Conservation (phyloP, 1,284 basidiomycete species). For the Trametes versicolor region DNA sequence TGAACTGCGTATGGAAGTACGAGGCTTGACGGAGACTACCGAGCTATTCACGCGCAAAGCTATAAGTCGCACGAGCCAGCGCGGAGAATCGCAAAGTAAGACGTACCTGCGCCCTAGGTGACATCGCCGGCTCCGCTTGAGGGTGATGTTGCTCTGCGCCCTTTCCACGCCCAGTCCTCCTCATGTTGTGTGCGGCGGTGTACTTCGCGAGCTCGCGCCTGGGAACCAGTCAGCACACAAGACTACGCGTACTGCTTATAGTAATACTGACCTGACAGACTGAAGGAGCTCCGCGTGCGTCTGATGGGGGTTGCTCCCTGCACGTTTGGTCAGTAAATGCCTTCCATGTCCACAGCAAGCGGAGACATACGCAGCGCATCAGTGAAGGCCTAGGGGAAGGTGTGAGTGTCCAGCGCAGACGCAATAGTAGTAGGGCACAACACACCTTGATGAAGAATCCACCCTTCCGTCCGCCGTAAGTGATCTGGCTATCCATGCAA, state of each 20-base stretch:
- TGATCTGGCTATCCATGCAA: slow-evolving; percentile 28
- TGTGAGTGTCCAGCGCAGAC: background rate
- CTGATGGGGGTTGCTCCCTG: slow-evolving; percentile 31
- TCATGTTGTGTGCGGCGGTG: slow-evolving; percentile 18
- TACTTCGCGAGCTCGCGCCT: slow-evolving; percentile 19
- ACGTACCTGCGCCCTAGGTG: slow-evolving; percentile 29
- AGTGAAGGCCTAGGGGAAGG: slow-evolving; percentile 28
- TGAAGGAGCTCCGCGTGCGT: slow-evolving; percentile 34
- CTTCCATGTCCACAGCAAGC: background rate
- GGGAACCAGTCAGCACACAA: background rate
- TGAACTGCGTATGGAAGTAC: slow-evolving; percentile 16
- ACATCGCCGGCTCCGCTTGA: slow-evolving; percentile 1
- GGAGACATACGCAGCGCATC: slow-evolving; percentile 32
- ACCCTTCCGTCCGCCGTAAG: slow-evolving; percentile 18
- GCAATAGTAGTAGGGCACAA: background rate
- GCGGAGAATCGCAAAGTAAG: background rate
- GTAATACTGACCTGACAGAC: slow-evolving; percentile 30
- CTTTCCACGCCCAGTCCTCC: background rate
- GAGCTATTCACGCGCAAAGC: slow-evolving; percentile 10
- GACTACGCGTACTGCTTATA: background rate
- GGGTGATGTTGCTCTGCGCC: background rate
- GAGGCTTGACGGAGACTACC: slow-evolving; percentile 23
- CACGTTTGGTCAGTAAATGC: background rate
- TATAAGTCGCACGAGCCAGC: background rate
- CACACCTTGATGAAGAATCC: slow-evolving; percentile 32